Percentiles rank a stretch among this genome's conserved stretches.
phyloP scores from a whole-genome alignment of 108 stramenopile genomes.

The Discostella pseudostelligera region DNA sequence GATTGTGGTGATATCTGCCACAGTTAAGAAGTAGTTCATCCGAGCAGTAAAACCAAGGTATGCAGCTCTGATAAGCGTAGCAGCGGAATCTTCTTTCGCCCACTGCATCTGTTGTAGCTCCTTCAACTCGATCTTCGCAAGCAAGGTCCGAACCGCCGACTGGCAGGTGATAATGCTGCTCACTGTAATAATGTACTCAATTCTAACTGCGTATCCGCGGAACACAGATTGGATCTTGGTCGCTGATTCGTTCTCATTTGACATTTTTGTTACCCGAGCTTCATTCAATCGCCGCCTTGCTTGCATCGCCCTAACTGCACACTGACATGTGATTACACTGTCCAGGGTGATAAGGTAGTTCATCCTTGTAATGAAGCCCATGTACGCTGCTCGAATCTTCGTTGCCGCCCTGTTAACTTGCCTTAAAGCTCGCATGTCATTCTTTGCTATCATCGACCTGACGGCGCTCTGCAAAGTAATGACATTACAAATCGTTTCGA shows the following conservation, averaged over 20 bases:
- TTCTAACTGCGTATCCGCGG: slow-evolving; percentile 5
- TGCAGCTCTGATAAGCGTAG: slow-evolving; percentile 34
- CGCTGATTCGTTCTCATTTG: not conserved
- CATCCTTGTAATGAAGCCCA: slow-evolving; percentile 1
- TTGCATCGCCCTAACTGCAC: slow-evolving; percentile 37
- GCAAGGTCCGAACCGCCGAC: slow-evolving; percentile 2
- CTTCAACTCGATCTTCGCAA: not conserved
- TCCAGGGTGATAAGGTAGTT: not conserved
- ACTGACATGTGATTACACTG: slow-evolving; percentile 3
- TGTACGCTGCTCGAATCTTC: not conserved
- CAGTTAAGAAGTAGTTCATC: slow-evolving; percentile 13
- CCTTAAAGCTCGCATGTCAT: not conserved
- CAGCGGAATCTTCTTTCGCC: slow-evolving; percentile 23
- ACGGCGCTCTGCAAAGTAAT: not conserved
- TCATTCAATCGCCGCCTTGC: slow-evolving; percentile 14
- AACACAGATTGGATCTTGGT: slow-evolving; percentile 23
- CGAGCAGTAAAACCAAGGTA: slow-evolving; percentile 17
- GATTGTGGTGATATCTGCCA: slow-evolving; percentile 11
- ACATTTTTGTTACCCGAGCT: not conserved
- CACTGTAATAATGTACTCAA: slow-evolving; percentile 14
- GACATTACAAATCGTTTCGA: not conserved
- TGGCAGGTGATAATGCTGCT: slow-evolving; percentile 14
- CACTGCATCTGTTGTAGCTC: not conserved
- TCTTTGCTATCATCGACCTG: slow-evolving; percentile 1
- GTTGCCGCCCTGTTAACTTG: not conserved